Evolutionary conservation across 2,329 filamentous ascomycete genomes (phyloP), one percentile per base, ranked within the genome.

Genomic region (Fusarium sp.): DNA sequence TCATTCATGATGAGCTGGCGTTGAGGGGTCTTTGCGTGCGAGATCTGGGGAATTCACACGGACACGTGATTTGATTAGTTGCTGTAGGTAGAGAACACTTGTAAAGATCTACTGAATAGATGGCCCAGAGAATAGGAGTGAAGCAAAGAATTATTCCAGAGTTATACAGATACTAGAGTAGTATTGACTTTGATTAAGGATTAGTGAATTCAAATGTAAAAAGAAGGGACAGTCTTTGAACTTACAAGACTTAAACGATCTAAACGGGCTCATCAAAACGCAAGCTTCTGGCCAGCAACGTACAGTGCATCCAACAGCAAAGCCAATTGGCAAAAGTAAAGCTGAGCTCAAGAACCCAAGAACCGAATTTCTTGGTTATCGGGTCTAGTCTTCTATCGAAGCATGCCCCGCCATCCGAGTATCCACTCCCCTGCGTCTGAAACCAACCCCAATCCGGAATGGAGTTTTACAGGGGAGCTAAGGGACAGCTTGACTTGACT

Each of bases 401-500:
- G 55, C 46, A 43, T 71, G 69, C 71, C 71, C 71, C 71, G 67
- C 71, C 67, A 59, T 69, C 21, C 35, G 11, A 23, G 40, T 58
- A 68, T 58, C 66, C 69, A 57, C 67, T 66, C 65, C 66, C 61
- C 71, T 72, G 67, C 62, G 55, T 70, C 43, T 62, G 25, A 42
- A 50, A 48, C 73, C 52, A 76, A 58, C 56, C 71, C 70, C 31
- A 42, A 67, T 75, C 59, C 23, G 66, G 70, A 50, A 54, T 70
- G 67, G 58, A 72, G 73, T 51, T 66, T 56, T 23, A 54, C 60
- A 36, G 49, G 43, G 46, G 52, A 59, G 63, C 60, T 56, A 60
- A 58, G 66, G 72, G 71, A 75, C 74, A 76, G 73, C 73, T 76
- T 74, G 69, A 75, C 73, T 76, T 74, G 66, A 75, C 72, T 52